phyloP scores from a whole-genome alignment of 2,329 filamentous ascomycete species.

The Cercospora sojina region DNA sequence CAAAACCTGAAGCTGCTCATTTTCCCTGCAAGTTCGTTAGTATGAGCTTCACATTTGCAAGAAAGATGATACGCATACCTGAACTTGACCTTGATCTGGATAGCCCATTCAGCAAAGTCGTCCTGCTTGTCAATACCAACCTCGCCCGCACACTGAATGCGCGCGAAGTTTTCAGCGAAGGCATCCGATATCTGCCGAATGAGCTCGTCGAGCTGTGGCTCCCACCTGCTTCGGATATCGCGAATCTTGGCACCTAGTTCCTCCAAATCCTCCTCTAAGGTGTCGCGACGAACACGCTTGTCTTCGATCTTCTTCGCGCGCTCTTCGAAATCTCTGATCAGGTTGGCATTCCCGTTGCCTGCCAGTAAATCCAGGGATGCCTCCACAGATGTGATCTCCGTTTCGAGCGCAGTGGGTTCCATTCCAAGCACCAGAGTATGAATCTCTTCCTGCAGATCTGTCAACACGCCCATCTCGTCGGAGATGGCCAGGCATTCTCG shows the following conservation, averaged over 20 bases:
- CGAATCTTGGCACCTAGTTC: conserved; percentile 59
- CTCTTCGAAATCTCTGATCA: conserved; percentile 74
- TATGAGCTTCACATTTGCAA: conserved; percentile 6
- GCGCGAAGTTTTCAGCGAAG: conserved; percentile 88
- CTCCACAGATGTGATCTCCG: conserved; percentile 71
- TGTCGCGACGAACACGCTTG: conserved; percentile 53
- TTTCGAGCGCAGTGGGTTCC: conserved; percentile 56
- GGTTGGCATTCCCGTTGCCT: conserved; percentile 62
- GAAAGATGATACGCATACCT: conserved; percentile 55
- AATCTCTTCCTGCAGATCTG: conserved; percentile 32
- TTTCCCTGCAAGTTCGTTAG: conserved; percentile 55
- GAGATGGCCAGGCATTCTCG: conserved; percentile 31
- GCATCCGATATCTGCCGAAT: conserved; percentile 81
- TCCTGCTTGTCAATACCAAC: conserved; percentile 80
- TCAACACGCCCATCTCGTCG: not conserved
- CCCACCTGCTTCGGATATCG: conserved; percentile 71
- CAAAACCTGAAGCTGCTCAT: conserved; percentile 79
- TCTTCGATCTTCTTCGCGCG: conserved; percentile 68
- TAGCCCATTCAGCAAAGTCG: conserved; percentile 90
- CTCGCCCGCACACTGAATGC: conserved; percentile 91
- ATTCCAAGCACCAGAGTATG: conserved; percentile 26
- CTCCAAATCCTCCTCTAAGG: conserved; percentile 56
- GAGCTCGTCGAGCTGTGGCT: conserved; percentile 76
- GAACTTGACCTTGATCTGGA: conserved; percentile 94
- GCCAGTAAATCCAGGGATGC: conserved; percentile 77